phyloP scores from a whole-genome alignment of 768 basidiomycete species.

The Clitopilus passeckerianus region DNA sequence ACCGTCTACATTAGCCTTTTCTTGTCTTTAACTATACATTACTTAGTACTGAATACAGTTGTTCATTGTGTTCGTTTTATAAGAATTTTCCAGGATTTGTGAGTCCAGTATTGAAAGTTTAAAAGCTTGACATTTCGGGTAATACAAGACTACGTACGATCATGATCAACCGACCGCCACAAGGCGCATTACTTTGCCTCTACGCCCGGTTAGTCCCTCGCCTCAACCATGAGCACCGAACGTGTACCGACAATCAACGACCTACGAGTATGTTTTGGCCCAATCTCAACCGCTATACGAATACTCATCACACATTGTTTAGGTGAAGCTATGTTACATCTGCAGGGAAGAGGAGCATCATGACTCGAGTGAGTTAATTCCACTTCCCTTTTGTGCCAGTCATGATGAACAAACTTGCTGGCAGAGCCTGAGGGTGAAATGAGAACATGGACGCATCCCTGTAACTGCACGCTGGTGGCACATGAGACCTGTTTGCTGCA shows the following conservation, averaged over 20 bases:
- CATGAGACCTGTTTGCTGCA: conserved; percentile 76
- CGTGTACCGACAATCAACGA: conserved; percentile 22
- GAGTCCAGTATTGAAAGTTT: too few relatives aligned
- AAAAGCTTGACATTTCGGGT: too few relatives aligned
- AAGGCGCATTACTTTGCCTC: not conserved
- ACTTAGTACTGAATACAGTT: not conserved
- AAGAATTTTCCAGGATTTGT: too few relatives aligned
- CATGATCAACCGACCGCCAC: not conserved
- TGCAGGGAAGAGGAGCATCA: conserved; percentile 68
- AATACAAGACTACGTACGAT: not conserved
- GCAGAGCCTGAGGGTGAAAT: conserved; percentile 46
- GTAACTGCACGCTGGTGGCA: conserved; percentile 74
- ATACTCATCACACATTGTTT: not conserved
- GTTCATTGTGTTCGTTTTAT: not conserved
- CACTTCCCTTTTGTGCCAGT: not conserved
- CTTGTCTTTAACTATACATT: conserved; percentile 1
- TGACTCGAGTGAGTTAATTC: conserved; percentile 32
- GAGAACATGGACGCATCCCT: conserved; percentile 72
- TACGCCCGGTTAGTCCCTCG: not conserved
- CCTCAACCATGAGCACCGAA: conserved; percentile 4
- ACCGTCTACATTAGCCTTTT: not conserved
- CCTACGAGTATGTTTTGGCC: conserved; percentile 17
- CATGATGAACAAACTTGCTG: not conserved
- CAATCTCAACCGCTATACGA: not conserved
- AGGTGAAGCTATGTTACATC: conserved; percentile 78